Evolutionary conservation across 1,139 yeast species (phyloP).

Genomic region (Entelexis sorbosivorans): DNA sequence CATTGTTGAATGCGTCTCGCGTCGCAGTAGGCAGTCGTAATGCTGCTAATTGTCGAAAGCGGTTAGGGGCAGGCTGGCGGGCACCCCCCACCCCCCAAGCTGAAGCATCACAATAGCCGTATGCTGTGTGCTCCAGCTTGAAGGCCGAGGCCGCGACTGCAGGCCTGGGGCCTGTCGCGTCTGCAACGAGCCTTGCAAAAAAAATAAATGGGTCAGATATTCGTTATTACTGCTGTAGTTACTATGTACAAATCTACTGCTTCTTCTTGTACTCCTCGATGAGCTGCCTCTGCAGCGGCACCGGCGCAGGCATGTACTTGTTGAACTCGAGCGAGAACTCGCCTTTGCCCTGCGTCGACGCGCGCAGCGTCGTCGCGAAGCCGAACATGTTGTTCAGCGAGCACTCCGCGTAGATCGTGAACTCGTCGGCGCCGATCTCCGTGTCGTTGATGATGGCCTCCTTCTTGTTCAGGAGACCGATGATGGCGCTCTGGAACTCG

Average conservation of each 20-base stretch:
- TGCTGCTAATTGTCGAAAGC: no score
- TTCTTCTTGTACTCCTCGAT: constrained; percentile 71
- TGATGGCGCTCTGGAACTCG: constrained; percentile 91
- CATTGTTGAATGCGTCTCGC: not conserved
- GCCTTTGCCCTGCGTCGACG: constrained; percentile 97
- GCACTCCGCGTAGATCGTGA: constrained; percentile 87
- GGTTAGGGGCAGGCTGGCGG: no score
- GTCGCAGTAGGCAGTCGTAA: no score
- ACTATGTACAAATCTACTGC: constrained; percentile 25
- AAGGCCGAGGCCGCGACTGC: no score
- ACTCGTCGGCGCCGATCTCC: constrained; percentile 88
- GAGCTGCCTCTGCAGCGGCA: constrained; percentile 82
- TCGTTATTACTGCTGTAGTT: no score
- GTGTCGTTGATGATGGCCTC: constrained; percentile 91
- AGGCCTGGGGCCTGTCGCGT: no score
- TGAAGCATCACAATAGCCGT: no score
- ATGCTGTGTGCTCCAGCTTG: no score
- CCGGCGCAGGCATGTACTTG: constrained; percentile 82
- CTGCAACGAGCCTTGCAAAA: no score
- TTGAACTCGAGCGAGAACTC: constrained; percentile 92
- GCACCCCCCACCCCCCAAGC: no score
- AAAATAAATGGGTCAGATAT: no score
- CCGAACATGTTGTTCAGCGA: constrained; percentile 94
- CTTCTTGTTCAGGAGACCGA: constrained; percentile 81
- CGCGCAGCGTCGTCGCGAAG: constrained; percentile 88